Evolutionary conservation across 1,139 yeast species (phyloP).

Genomic region (Hemisphaericaspora xylanilytica): DNA sequence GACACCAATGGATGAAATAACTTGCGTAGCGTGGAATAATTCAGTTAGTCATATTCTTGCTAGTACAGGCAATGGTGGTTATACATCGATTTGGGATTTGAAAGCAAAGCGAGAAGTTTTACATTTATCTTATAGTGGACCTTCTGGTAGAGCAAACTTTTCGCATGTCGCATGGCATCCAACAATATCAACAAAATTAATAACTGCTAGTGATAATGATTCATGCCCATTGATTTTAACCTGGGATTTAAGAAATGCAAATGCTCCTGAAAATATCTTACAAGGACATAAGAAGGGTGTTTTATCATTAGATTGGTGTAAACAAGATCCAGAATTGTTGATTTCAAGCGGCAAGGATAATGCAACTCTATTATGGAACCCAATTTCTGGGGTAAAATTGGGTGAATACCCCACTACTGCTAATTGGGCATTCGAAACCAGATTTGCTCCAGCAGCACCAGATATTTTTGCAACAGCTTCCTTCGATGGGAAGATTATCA

Average conservation of each 20-base stretch:
- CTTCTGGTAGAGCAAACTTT: constrained; percentile 56
- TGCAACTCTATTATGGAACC: constrained; percentile 87
- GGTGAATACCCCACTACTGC: constrained; percentile 91
- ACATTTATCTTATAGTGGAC: constrained; percentile 66
- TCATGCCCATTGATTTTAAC: constrained; percentile 75
- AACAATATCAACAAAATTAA: constrained; percentile 72
- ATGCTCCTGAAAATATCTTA: constrained; percentile 77
- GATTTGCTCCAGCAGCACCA: constrained; percentile 85
- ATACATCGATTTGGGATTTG: constrained; percentile 92
- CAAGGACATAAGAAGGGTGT: constrained; percentile 88
- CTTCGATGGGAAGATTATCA: constrained; percentile 79
- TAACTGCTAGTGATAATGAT: constrained; percentile 86
- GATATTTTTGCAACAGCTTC: constrained; percentile 93
- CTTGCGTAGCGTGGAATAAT: constrained; percentile 88
- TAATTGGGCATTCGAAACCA: constrained; percentile 89
- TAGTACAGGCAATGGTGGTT: constrained; percentile 78
- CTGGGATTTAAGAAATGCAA: constrained; percentile 94
- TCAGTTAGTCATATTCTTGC: constrained; percentile 86
- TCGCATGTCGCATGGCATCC: constrained; percentile 89
- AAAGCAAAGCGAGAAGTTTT: constrained; percentile 84
- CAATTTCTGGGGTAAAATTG: constrained; percentile 62
- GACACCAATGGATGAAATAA: constrained; percentile 80
- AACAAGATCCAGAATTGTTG: constrained; percentile 72
- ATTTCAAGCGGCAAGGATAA: constrained; percentile 92
- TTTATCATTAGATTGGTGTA: constrained; percentile 90